Base-by-base conservation (phyloP, 1,139 yeast genomes). In the Magnusiomyces suaveolens region DNA sequence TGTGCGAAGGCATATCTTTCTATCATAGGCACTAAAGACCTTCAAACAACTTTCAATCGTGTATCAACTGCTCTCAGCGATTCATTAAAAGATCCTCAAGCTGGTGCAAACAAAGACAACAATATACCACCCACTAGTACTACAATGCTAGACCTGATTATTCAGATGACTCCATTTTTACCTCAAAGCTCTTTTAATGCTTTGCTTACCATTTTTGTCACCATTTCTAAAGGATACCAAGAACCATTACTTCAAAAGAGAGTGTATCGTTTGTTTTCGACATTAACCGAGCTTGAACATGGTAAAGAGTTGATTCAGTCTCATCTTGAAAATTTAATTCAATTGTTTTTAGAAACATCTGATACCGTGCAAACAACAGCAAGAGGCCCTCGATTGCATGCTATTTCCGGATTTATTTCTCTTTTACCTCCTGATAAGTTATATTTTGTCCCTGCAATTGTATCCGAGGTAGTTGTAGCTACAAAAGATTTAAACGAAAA, bases 401-500 rank as follows among this genome's bases (percentile, higher is more conserved):
- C 95, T 2, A 75, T 92, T 48, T 74, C 78, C 57, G 75, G 79
- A 32, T 64, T 90, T 16, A 72, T 87, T 50, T 79, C 80, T 32
- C 64, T 82, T 25, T 69, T 88, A 46, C 92, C 96, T 26, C 60
- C 72, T 2, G 69, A 76, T 29, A 83, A 84, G 57, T 73, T 88
- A 62, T 80, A 80, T 63, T 87, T 89, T 65, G 83, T 92, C 60
- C 96, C 97, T 25, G 76, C 87, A 14, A 72, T 87, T 46, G 75
- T 89, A 47, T 88, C 96, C 55, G 98, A 92, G 72, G 83, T 90
- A 24, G 90, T 92, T 56, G 75, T 94, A 66, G 83, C 89, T 41
- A 89, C 97, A n/a, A 92, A 92, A 70, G 97, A 89, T 67, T 83
- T 82, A 52, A 92, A 92, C 67, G 97, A 90, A 70, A 86, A 88